Evolutionary conservation across 139 green algal species (phyloP), one percentile per base, ranked within the genome.

Genomic region (Coccomyxa sp.): DNA sequence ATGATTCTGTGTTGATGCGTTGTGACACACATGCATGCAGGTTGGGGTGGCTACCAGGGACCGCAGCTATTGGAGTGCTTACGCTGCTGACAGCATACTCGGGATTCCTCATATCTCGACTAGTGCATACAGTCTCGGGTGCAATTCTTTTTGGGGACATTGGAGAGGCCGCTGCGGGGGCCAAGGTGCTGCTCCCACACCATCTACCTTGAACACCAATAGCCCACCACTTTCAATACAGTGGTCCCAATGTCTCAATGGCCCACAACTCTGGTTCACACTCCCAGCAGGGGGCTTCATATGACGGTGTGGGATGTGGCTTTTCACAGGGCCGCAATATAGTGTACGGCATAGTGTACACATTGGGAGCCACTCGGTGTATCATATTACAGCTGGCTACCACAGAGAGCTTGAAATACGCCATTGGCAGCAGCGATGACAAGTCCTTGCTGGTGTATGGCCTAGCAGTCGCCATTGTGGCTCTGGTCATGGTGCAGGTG

Each of bases 301-400:
- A 3, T 51, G 18, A 15, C 10, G 71, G 3, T 32, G 21, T 3
- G 71, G 71, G 27, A 82, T n/a, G 30, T 18, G 15, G 38, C 38
- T 51, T 11, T 51, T 51, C 38, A 51, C 38, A 68, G 28, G 90
- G 85, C 32, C 83, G 84, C 51, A 76, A 13, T 16, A 45, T 90
- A 13, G 86, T 90, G 10, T 90, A 91, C 79, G 15, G 77, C 66
- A 90, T 89, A 63, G 88, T 93, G 30, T 91, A 91, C 71, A 85
- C 77, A 12, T 68, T 93, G 58, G 88, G 91, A n/a, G 90, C 88
- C 16, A 91, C 90, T 0, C 88, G 88, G 57, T 91, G 88, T 67
- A 85, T 93, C 58, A 91, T 93, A 76, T 78, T 93, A 59, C 90
- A 93, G 81, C 85, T 93, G 71, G 90, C 88, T 9, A 87, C 88